Base-by-base conservation (phyloP, 176 grass and related monocot genomes). In the Oryza coarctata region DNA sequence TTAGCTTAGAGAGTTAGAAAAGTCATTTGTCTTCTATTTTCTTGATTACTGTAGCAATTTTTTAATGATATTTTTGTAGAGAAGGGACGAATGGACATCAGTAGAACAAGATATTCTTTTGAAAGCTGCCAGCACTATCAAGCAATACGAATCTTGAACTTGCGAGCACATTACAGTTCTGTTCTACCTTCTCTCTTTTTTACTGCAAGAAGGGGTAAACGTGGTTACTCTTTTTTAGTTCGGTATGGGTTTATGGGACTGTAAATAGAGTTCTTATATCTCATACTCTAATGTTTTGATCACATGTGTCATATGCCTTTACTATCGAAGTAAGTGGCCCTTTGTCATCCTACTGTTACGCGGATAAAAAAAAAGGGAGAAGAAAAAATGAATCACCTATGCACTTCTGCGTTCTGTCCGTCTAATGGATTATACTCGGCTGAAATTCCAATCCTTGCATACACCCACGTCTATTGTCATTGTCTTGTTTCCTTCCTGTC, bases 381-480 rank as follows among this genome's bases (percentile, higher is more conserved):
- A 23, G 63, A 44, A 52, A 52, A 26, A 18, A 26, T 58, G 34
- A 31, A 78, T 58, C 31, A 74, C 80, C 74, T 88, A 78, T 67
- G 23, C 55, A 29, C 5, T 65, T 70, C 40, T 81, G 52, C 41
- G 5, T 65, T 70, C 28, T 81, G 40, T 52, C 52, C 63, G 63
- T 40, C 41, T 70, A 63, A 45, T n/a, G 63, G 45, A 49, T 78
- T 85, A 91, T 82, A 84, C 70, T 78, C 89, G 84, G 40, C 84
- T 87, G 69, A 87, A 75, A 70, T 91, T 88, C 71, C 90, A 91
- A 34, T 92, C 92, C 66, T 80, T 81, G 62, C 94, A 92, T 38
- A 91, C 81, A 79, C 92, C 88, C 32, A 97, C 88, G 43, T 94
- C 86, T 81, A 97, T 87, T 57, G 76, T 77, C 92, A 94, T 97